A percentile compares a stretch with the other conserved stretches of the same genome.
phyloP scores from a whole-genome alignment of 169 alveolate genomes.

The Babesia bigemina region DNA sequence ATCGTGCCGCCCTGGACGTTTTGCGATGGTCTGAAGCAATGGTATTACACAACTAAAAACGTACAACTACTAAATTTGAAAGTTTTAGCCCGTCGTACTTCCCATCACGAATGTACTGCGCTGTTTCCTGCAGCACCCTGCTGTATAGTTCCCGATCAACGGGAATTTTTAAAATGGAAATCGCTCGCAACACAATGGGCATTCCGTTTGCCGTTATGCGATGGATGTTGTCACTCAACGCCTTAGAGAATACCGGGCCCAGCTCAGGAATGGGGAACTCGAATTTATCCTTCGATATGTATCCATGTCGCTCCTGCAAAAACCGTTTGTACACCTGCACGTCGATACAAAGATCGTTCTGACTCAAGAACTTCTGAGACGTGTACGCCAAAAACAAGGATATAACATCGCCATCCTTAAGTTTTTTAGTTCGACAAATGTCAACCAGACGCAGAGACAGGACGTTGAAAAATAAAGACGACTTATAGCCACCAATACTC shows the following conservation, averaged over 20 bases:
- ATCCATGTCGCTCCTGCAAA: conserved; percentile 7
- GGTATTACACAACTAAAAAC: background rate
- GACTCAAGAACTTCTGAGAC: conserved; percentile 41
- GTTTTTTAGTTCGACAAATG: background rate
- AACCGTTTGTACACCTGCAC: conserved; percentile 31
- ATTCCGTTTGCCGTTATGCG: conserved; percentile 41
- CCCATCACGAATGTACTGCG: conserved; percentile 9
- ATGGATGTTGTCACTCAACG: conserved; percentile 20
- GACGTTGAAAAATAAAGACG: conserved; percentile 31
- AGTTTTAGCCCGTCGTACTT: conserved; percentile 30
- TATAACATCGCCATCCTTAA: conserved; percentile 48
- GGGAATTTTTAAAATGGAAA: conserved; percentile 33
- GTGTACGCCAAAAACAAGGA: conserved; percentile 53
- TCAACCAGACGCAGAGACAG: conserved; percentile 35
- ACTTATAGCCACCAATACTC: conserved; percentile 56
- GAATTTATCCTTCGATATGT: conserved; percentile 11
- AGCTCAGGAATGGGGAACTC: conserved; percentile 47
- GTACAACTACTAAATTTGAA: conserved; percentile 48
- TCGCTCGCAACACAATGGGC: conserved; percentile 54
- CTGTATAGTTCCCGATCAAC: conserved; percentile 1
- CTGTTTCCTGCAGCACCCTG: conserved; percentile 13
- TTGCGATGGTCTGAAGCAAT: conserved; percentile 22
- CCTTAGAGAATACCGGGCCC: conserved; percentile 25
- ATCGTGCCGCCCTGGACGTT: conserved; percentile 15
- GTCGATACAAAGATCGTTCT: conserved; percentile 53